phyloP scores from a whole-genome alignment of 2,329 filamentous ascomycete genomes.

The Alternaria tenuissima region DNA sequence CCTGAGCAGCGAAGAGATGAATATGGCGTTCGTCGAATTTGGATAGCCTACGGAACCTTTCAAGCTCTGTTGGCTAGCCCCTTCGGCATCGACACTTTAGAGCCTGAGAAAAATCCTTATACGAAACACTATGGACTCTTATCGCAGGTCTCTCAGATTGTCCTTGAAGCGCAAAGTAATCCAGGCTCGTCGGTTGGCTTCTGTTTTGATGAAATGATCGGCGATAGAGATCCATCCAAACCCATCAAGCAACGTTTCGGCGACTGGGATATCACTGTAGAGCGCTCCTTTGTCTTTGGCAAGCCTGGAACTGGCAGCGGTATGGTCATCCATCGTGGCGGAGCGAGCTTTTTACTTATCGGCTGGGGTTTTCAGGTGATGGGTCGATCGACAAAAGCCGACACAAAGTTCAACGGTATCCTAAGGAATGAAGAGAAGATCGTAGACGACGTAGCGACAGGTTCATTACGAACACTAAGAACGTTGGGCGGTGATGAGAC shows the following conservation, averaged over 20 bases:
- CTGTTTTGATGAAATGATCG: constrained; percentile 52
- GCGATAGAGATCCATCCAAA: constrained; percentile 40
- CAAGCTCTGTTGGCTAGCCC: constrained; percentile 30
- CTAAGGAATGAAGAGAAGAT: constrained; percentile 54
- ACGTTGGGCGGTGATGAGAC: constrained; percentile 58
- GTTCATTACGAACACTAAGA: constrained; percentile 49
- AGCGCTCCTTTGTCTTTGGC: constrained; percentile 58
- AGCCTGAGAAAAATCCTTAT: constrained; percentile 40
- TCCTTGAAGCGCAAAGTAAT: constrained; percentile 49
- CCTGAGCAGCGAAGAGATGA: constrained; percentile 63
- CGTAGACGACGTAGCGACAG: constrained; percentile 46
- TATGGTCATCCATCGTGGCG: constrained; percentile 54
- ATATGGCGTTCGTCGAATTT: constrained; percentile 37
- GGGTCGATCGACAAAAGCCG: constrained; percentile 35
- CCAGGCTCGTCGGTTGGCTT: constrained; percentile 50
- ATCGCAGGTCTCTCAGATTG: constrained; percentile 45
- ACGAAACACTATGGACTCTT: constrained; percentile 55
- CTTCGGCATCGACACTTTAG: constrained; percentile 54
- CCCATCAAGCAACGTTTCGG: constrained; percentile 45
- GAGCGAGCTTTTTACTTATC: constrained; percentile 54
- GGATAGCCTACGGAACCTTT: constrained; percentile 37
- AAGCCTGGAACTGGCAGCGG: constrained; percentile 53
- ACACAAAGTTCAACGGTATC: constrained; percentile 55
- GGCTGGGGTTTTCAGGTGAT: constrained; percentile 57
- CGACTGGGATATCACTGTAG: constrained; percentile 50